Conservation (phyloP, 305 asterid species). For the Fraxinus sp. region DNA sequence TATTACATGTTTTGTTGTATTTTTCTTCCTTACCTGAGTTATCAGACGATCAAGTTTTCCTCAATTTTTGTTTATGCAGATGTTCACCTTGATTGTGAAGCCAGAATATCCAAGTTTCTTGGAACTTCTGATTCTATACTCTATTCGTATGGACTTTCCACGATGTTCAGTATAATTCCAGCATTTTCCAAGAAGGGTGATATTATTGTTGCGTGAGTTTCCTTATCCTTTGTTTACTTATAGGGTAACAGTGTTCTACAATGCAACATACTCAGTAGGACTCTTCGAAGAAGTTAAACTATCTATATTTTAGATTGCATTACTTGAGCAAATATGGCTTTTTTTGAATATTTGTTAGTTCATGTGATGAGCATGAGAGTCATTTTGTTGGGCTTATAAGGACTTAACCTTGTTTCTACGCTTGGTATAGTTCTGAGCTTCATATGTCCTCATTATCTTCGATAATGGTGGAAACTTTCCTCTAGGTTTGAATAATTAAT, state of each 20-base stretch:
- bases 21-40: constrained; percentile 13
- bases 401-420: not conserved
- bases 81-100: constrained; percentile 98
- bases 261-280: constrained; percentile 1
- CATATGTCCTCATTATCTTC: not conserved
- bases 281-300: constrained; percentile 7
- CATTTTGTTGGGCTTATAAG: not conserved
- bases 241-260: not conserved
- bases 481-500: not conserved
- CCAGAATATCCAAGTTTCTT: constrained; percentile 81
- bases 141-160: constrained; percentile 93
- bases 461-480: not conserved
- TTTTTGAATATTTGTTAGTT: not conserved
- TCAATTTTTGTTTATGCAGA: constrained; percentile 42
- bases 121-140: constrained; percentile 94
- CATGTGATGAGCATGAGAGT: not conserved
- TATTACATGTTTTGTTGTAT: not conserved
- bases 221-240: constrained; percentile 11
- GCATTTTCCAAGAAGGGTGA: constrained; percentile 97
- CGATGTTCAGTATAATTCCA: constrained; percentile 97
- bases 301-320: not conserved
- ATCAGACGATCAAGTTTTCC: not conserved
- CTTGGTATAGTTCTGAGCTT: not conserved
- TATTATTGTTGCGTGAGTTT: constrained; percentile 75
- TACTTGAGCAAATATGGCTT: not conserved